Percentiles rank a stretch among this genome's conserved stretches.
These are phyloP conservation scores for Ceratocystis diversiconidia DNA, from an alignment of 2,329 filamentous ascomycete genomes.

Conservation along the genomic window DNA sequence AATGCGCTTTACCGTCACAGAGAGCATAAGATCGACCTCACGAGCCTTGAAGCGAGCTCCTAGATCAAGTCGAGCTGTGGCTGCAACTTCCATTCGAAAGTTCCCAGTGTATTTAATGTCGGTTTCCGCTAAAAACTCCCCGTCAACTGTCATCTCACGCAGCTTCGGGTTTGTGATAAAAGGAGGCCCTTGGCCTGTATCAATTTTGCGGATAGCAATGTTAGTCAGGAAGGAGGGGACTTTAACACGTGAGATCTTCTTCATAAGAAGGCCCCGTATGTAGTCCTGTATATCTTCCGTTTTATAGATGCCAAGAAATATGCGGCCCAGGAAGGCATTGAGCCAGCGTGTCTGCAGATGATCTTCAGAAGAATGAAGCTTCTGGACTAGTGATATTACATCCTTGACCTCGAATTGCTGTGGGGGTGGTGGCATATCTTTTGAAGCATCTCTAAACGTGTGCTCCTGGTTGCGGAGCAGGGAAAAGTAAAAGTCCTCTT, in stretches of 20 bases:
- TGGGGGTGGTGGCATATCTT: conserved; percentile 40
- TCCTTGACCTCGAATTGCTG: conserved; percentile 70
- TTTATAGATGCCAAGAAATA: conserved; percentile 80
- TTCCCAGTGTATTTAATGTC: conserved; percentile 83
- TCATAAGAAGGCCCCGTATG: conserved; percentile 74
- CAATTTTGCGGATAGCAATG: conserved; percentile 67
- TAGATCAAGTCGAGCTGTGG: conserved; percentile 84
- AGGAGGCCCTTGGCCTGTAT: conserved; percentile 75
- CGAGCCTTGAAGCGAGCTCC: conserved; percentile 77
- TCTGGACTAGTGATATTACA: conserved; percentile 79
- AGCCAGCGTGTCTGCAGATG: conserved; percentile 84
- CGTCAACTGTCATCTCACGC: conserved; percentile 80
- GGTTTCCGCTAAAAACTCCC: conserved; percentile 73
- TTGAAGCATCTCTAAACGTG: conserved; percentile 29
- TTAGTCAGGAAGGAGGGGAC: conserved; percentile 80
- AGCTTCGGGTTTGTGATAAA: conserved; percentile 79
- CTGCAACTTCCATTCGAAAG: conserved; percentile 76
- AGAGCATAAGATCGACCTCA: conserved; percentile 78
- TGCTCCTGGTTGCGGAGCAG: conserved; percentile 73
- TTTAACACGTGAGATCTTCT: conserved; percentile 89
- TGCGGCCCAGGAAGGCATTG: conserved; percentile 74
- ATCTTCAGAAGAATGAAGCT: conserved; percentile 80
- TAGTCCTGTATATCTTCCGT: conserved; percentile 68
- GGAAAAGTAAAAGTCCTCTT: conserved; percentile 97
- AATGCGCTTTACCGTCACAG: conserved; percentile 69